Base-by-base conservation (phyloP, 139 green algal species). In the Deuterostichococcus epilithicus region DNA sequence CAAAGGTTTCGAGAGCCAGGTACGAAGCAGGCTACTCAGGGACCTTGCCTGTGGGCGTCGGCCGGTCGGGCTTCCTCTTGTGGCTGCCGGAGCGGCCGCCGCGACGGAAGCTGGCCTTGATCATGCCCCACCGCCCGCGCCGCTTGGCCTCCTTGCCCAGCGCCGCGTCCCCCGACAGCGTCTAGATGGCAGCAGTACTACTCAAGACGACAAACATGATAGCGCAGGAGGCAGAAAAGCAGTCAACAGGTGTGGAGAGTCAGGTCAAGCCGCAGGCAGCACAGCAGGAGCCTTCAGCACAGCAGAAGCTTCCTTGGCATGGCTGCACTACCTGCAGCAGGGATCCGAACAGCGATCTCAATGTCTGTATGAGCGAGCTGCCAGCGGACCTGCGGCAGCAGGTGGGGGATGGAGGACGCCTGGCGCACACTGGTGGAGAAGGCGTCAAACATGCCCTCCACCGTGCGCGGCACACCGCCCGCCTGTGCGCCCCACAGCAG, bases 391-490 rank as follows among this genome's bases (percentile, higher is more conserved):
- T 69, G 63, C 15, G 63, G 63, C 52, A 63, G 52, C 13, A 63
- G 52, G 63, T 69, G 32, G 10, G 63, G 63, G 4, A 69, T 69
- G 6, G 5, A 37, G 4, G 63, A 69, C 63, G 63, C 63, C 30
- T 22, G 15, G 28, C 47, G 67, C 0, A 68, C 30, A 15, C 45
- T 47, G 26, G 58, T 13, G 6, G 68, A 81, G 45, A 75, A 80
- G 5, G 67, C 36, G 34, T 52, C 38, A 33, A 75, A 80, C 68
- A 80, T 45, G 20, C 66, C 67, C 45, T 80, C 59, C 67, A 80
- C 75, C 26, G 52, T 63, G 13, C 52, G 52, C 52, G 52, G 52
- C 52, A 63, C 52, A 28, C 52, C 52, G 52, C 52, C 52, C 10
- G 18, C 52, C 10, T 25, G 10, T 3, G 52, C 52, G 10, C 52